Evolutionary conservation across 352 stramenopile genomes (phyloP).

Genomic region (Pythium rhizo-oryzae): DNA sequence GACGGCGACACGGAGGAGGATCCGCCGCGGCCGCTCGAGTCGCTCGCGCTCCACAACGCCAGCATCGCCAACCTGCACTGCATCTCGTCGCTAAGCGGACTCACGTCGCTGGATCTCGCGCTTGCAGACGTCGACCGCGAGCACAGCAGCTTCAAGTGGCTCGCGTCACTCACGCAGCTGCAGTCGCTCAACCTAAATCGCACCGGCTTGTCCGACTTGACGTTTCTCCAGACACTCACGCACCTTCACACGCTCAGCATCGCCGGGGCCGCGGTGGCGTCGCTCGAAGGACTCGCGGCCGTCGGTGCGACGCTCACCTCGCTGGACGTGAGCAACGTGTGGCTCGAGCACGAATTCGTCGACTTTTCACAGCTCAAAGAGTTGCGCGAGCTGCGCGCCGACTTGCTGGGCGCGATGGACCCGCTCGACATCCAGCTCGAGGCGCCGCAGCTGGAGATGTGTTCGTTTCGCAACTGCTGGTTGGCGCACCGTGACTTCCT

Average conservation of each 20-base stretch:
- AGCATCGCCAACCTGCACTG: background rate
- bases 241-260: constrained; percentile 15
- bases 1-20: background rate
- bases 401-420: background rate
- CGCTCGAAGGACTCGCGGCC: background rate
- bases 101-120: constrained; percentile 11
- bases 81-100: background rate
- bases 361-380: background rate
- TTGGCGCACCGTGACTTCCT: constrained; percentile 10
- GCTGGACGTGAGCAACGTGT: constrained; percentile 17
- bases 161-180: constrained; percentile 8
- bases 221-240: constrained; percentile 1
- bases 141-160: background rate
- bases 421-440: constrained; percentile 11
- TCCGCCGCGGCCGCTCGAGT: background rate
- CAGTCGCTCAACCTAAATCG: constrained; percentile 14
- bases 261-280: background rate
- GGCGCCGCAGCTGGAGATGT: background rate
- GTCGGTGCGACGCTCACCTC: background rate
- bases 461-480: constrained; percentile 19
- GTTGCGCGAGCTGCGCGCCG: constrained; percentile 2
- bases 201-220: constrained; percentile 2
- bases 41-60: constrained; percentile 6
- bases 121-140: background rate
- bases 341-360: constrained; percentile 7